Percentiles rank a stretch among this genome's conserved stretches.
Conservation (phyloP, 306 rosid genomes). For the Cajanus cajan region DNA sequence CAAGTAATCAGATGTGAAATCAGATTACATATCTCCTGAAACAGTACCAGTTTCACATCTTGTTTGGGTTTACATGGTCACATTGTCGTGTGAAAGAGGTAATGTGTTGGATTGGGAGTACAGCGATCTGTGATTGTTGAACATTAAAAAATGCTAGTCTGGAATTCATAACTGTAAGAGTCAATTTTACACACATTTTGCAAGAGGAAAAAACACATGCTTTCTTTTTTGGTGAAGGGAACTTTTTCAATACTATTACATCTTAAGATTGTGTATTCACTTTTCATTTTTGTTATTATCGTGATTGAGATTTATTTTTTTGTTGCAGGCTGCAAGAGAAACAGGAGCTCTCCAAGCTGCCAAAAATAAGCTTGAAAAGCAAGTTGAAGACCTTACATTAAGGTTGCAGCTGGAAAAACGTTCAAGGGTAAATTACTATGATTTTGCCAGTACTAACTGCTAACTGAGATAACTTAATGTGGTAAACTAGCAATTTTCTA, state of each 20-base stretch:
- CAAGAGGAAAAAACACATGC: not conserved
- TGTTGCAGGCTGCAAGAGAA: conserved; percentile 79
- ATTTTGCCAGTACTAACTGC: not conserved
- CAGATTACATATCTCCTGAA: not conserved
- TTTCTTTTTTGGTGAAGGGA: not conserved
- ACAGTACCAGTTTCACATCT: not conserved
- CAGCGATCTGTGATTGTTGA: not conserved
- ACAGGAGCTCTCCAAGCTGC: conserved; percentile 95
- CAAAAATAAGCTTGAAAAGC: conserved; percentile 85
- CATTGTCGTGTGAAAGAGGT: not conserved
- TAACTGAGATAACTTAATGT: not conserved
- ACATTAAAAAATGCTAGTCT: not conserved
- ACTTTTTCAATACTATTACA: not conserved
- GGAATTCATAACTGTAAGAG: not conserved
- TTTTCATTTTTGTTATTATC: conserved; percentile 7
- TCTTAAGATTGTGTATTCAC: not conserved
- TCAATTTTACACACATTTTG: not conserved
- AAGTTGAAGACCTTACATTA: conserved; percentile 81
- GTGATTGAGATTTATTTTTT: conserved; percentile 1
- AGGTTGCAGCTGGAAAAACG: conserved; percentile 87
- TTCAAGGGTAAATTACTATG: conserved; percentile 57
- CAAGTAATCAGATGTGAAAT: not conserved
- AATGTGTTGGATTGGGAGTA: not conserved
- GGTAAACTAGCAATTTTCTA: not conserved
- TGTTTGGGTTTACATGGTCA: not conserved